phyloP scores from a whole-genome alignment of 73 alveolate species.

The Stentor coeruleus region DNA sequence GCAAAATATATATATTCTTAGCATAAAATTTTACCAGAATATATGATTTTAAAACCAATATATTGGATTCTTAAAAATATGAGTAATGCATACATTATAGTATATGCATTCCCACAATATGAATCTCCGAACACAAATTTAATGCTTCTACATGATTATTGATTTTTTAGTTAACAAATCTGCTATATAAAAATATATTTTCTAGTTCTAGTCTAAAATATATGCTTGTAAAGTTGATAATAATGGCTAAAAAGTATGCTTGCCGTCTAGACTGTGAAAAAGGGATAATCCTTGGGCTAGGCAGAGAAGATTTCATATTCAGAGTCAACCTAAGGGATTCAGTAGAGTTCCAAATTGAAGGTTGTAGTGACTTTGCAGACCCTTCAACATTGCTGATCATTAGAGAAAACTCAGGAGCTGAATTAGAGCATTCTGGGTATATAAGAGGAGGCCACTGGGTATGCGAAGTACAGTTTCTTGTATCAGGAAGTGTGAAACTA shows the following conservation, averaged over 20 bases:
- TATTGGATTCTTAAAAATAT: no score
- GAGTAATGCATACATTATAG: no score
- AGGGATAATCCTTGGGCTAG: neutral
- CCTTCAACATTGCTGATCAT: neutral
- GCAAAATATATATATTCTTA: no score
- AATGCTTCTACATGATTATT: no score
- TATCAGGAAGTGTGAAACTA: neutral
- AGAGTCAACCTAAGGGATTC: neutral
- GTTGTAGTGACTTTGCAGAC: neutral
- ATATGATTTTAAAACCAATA: no score
- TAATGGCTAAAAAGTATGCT: neutral
- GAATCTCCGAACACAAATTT: no score
- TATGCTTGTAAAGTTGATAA: no score
- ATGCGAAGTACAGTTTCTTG: neutral
- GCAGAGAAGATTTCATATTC: neutral
- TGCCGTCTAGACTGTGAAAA: constrained; percentile 16
- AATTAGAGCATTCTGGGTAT: neutral
- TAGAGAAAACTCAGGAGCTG: neutral
- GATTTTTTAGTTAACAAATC: no score
- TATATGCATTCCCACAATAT: no score
- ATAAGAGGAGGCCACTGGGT: neutral
- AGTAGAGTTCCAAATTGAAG: neutral
- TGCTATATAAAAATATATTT: no score
- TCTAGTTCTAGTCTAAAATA: no score
- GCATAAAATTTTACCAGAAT: no score